Conservation (phyloP, 1,284 basidiomycete species). For the Cutaneotrichosporon cutaneum region DNA sequence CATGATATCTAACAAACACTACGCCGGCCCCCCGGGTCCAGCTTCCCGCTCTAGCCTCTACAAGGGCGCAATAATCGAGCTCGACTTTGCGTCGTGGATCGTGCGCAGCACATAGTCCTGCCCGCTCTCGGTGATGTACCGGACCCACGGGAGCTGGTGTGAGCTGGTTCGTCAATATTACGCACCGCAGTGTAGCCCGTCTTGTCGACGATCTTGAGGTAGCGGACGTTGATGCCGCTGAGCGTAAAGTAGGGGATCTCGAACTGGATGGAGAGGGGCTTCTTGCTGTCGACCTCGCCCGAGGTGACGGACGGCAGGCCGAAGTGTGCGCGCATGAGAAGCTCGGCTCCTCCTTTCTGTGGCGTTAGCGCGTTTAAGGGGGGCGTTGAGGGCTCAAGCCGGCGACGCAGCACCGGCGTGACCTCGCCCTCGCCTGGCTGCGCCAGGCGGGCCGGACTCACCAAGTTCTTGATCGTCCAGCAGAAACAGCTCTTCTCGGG, state of each 20-base stretch:
- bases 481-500: conserved; percentile 95
- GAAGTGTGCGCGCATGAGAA: conserved; percentile 94
- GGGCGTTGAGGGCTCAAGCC: background rate
- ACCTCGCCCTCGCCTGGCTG: background rate
- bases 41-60: conserved; percentile 20
- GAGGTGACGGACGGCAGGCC: conserved; percentile 84
- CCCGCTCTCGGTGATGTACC: conserved; percentile 82
- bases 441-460: conserved; percentile 4
- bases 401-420: too few species aligned
- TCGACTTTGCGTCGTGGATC: conserved; percentile 48
- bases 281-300: conserved; percentile 81
- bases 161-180: background rate
- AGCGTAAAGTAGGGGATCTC: conserved; percentile 85
- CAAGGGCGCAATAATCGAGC: conserved; percentile 47
- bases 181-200: conserved; percentile 76
- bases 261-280: conserved; percentile 94
- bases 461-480: conserved; percentile 89
- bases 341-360: conserved; percentile 28
- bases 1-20: conserved; percentile 10
- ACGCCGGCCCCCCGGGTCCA: background rate
- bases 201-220: conserved; percentile 97
- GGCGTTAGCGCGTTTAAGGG: background rate
- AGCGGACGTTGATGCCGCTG: conserved; percentile 84
- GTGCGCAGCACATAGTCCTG: conserved; percentile 72
- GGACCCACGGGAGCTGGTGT: conserved; percentile 57